These are phyloP conservation scores for Beauveria sp. DNA, from an alignment of 2,329 filamentous ascomycete species.

Conservation along the genomic window DNA sequence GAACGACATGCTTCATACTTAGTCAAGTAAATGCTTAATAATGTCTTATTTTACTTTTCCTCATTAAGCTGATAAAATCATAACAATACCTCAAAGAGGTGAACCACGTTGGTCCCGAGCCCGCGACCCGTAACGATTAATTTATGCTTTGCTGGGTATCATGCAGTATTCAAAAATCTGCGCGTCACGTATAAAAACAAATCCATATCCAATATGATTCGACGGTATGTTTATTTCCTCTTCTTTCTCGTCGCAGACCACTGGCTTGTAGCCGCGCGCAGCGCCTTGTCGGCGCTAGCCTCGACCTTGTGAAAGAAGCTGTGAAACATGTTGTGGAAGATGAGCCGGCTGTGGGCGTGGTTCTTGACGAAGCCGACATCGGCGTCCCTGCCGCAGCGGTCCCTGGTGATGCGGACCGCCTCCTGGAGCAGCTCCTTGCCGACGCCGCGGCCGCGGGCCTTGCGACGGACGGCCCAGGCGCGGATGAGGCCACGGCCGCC, in stretches of 20 bases:
- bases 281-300: slow-evolving; percentile 43
- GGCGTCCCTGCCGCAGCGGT: slow-evolving; percentile 59
- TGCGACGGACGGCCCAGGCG: slow-evolving; percentile 70
- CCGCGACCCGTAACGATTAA: background rate
- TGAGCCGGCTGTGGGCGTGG: slow-evolving; percentile 65
- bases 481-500: slow-evolving; percentile 65
- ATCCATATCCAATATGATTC: background rate
- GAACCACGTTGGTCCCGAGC: too few relatives aligned
- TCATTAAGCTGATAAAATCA: too few relatives aligned
- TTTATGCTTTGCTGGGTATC: slow-evolving; percentile 9
- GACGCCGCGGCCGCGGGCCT: slow-evolving; percentile 64
- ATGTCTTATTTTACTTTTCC: too few relatives aligned
- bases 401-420: slow-evolving; percentile 59
- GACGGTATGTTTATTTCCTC: slow-evolving; percentile 18
- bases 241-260: slow-evolving; percentile 41
- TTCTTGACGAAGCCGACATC: slow-evolving; percentile 65
- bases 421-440: slow-evolving; percentile 66
- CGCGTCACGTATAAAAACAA: background rate
- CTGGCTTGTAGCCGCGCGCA: slow-evolving; percentile 43
- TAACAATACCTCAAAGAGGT: too few relatives aligned
- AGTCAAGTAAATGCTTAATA: too few relatives aligned
- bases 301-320: slow-evolving; percentile 52
- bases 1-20: too few relatives aligned
- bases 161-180: background rate
- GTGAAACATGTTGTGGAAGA: slow-evolving; percentile 59